Evolutionary conservation across 257 asterid genomes (phyloP), one percentile per base, ranked within the genome.

Genomic region (Jasminum sambac): DNA sequence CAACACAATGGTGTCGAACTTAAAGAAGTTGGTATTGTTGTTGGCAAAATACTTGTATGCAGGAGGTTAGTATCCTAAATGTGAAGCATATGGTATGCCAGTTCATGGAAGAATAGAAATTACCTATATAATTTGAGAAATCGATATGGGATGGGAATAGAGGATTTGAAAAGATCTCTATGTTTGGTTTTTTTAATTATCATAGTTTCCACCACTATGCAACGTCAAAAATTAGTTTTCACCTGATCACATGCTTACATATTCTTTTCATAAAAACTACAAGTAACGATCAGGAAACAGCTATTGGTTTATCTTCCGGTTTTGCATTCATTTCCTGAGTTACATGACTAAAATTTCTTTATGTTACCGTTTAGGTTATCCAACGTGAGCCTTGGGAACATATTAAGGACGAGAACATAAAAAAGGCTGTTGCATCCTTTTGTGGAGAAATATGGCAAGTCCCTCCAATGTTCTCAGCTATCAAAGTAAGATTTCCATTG

Each of bases 391-490:
- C 99, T 10, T 94, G 99, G 99, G 99, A 94, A 72, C 96, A 91
- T 77, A 81, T 94, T 80, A 94, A 87, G 85, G 88, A 91, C 40
- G 91, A 77, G 8, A 87, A 88, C 77, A 80, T 94, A 83, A 86
- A 84, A 86, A 94, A 94, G 84, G 83, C 85, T 52, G 93, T 96
- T 23, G 85, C 90, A 58, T 83, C 98, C 67, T 87, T 94, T 83
- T 76, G 78, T 77, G 99, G 98, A 30, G 96, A 91, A 82, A 91
- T 84, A 81, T 94, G 96, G 90, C 99, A 94, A 89, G 96, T 94
- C 66, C 99, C 99, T 67, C 99, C 99, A 11, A 91, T 94, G 99
- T 94, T 94, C 86, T 94, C 99, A 36, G 99, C 99, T 73, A 91
- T 94, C 77, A 94, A 94, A 83, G 99, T 94, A 87, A 83, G 92